Conservation (phyloP, 306 rosid species). For the Datisca glomerata region DNA sequence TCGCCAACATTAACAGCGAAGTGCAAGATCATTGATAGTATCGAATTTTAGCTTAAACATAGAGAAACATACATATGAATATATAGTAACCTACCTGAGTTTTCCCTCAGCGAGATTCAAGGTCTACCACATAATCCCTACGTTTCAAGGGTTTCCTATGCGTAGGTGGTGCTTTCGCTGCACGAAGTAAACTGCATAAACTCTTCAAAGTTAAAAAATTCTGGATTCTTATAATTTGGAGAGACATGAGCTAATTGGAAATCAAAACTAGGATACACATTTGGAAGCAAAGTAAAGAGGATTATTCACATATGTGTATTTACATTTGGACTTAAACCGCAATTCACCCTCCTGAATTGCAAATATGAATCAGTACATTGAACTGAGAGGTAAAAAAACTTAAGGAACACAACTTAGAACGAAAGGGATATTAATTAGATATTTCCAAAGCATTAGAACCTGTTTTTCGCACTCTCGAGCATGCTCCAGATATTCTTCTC, state of each 20-base stretch:
- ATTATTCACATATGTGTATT: background rate
- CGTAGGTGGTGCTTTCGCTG: conserved; percentile 75
- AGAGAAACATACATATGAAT: too few species aligned
- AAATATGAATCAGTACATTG: conserved; percentile 3
- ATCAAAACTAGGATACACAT: background rate
- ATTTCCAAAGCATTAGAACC: conserved; percentile 22
- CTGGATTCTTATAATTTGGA: too few species aligned
- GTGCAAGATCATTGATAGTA: too few species aligned
- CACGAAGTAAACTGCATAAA: too few species aligned
- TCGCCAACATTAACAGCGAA: too few species aligned
- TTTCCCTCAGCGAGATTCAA: conserved; percentile 87
- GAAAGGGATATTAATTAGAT: background rate
- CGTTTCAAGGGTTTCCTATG: conserved; percentile 95
- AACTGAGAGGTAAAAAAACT: background rate
- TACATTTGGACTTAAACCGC: conserved; percentile 61
- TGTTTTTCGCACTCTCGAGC: conserved; percentile 91
- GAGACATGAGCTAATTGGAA: too few species aligned
- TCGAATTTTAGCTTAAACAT: too few species aligned
- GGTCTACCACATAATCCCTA: conserved; percentile 96
- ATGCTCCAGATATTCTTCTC: conserved; percentile 82
- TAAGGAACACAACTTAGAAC: conserved; percentile 2
- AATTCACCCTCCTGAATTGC: conserved; percentile 8
- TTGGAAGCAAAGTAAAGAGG: background rate
- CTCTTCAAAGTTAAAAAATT: background rate
- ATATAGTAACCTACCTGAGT: conserved; percentile 80